Base-by-base conservation (phyloP, 371 early-diverging fungal genomes). In the Rhizopus sp. region DNA sequence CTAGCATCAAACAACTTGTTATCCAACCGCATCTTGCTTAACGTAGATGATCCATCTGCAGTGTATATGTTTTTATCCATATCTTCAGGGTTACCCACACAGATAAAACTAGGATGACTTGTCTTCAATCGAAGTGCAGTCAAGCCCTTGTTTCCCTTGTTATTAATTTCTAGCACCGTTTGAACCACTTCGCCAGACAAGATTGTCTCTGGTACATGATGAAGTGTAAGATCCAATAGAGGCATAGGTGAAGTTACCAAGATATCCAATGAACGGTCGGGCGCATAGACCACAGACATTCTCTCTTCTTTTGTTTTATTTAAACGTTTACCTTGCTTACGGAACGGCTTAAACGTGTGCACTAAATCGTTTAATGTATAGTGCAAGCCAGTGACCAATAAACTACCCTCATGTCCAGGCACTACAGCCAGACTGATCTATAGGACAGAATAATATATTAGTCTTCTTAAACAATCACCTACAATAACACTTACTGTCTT, bases 91-190 rank as follows among this genome's bases (percentile, higher is more conserved):
- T 70, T 54, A 7, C 88, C 92, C 30, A 96, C 76, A 49, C 85
- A 84, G 52, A 95, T 88, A 62, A 95, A 95, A 3, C 86, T 85
- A 0, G 95, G 93, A 61, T 96, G 97, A 48, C 92, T 93, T 45
- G 90, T 72, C 63, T 90, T 88, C 13, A 96, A 72, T 3, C 81
- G 69, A 53, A 96, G 60, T 23, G 82, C 79, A 16, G 78, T 82
- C 45, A 96, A 56, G 2, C 89, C 92, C 29, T 84, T 80, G 55
- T 87, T 82, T 16, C 97, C 94, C 39, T 86, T 83, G 74, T 98
- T 98, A 35, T 80, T 89, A 15, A 96, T 72, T 59, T 90, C 88
- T 50, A 97, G 44, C 0, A 83, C 83, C 0, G 86, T 71, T 39
- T 84, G 82, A 30, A 82, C 80, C 29, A 95, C 91, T 62, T 96